Percentiles rank a stretch among this genome's conserved stretches.
These are phyloP conservation scores for Rhypophila decipiens DNA, from an alignment of 495 filamentous ascomycete species.

Conservation along the genomic window DNA sequence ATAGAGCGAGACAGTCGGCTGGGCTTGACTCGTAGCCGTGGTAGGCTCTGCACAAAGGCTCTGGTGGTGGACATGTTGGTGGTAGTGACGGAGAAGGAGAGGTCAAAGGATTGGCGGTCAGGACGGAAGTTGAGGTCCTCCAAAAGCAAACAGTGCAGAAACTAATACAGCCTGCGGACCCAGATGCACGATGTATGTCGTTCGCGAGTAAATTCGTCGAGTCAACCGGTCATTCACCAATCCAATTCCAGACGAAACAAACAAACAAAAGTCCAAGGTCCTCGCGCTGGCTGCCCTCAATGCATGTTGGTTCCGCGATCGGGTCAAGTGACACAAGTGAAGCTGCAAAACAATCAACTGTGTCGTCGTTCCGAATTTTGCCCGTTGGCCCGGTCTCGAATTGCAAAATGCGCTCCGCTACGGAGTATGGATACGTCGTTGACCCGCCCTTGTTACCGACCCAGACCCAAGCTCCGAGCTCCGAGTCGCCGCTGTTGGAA, in stretches of 20 bases:
- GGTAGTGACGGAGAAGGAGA: neutral
- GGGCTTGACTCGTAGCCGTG: slow-evolving; percentile 11
- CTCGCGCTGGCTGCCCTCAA: neutral
- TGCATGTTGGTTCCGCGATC: neutral
- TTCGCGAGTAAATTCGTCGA: too few relatives aligned
- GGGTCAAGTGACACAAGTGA: neutral
- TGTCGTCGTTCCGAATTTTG: neutral
- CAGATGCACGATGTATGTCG: too few relatives aligned
- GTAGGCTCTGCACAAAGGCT: slow-evolving; percentile 12
- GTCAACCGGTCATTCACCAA: too few relatives aligned
- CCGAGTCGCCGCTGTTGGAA: neutral
- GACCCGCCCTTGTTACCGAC: too few relatives aligned
- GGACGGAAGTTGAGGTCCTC: neutral
- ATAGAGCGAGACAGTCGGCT: slow-evolving; percentile 8
- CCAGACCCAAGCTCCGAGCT: neutral
- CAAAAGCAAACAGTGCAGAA: neutral
- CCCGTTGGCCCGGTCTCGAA: neutral
- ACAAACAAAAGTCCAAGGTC: too few relatives aligned
- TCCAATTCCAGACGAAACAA: too few relatives aligned
- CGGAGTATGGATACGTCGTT: too few relatives aligned
- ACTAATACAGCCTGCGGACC: too few relatives aligned
- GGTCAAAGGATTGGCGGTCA: neutral
- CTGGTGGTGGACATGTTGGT: slow-evolving; percentile 19
- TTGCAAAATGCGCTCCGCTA: neutral
- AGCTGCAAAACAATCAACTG: neutral